Evolutionary conservation across 441 rosid species (phyloP), one percentile per base, ranked within the genome.

Genomic region (Euphorbia corollata): DNA sequence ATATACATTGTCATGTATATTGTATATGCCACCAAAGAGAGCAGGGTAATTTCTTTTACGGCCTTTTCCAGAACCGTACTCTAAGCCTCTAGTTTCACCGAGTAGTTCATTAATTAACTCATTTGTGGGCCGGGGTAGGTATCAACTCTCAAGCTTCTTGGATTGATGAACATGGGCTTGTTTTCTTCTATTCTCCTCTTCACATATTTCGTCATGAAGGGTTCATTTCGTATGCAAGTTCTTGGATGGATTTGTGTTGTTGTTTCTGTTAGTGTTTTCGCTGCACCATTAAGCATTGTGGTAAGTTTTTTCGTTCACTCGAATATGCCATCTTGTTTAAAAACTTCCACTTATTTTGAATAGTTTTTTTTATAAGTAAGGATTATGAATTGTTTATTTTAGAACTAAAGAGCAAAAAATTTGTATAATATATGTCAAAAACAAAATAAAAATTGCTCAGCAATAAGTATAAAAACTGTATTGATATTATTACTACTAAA

Each of bases 221-320:
- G 38, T 23, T 16, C 55, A 4, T 18, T 24, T 12, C 86, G 80
- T 15, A 55, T 77, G n/a, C 10, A 39, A 32, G 81, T 87, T 56
- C 78, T 91, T 2, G 99, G 99, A 18, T 94, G 99, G 98, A 71
- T 89, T 70, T 86, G 95, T 39, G 93, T 87, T 23, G 77, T 79
- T 9, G 63, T 91, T n/a, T 79, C 97, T 0, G 86, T 87, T 1
- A 47, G 77, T 16, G 97, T 94, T 5, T 94, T 91, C 43, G 94
- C 90, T 3, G 88, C 98, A 5, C 99, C 99, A 4, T 79, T 91
- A 23, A 83, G 67, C 83, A 82, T 89, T 59, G 70, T 88, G 84
- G 97, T 91, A 53, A 74, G 7, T 2, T 8, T 5, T 38, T 5
- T 38, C n/a, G n/a, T n/a, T 38, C 41, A 38, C 2, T 38, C 41